Base-by-base conservation (phyloP, 306 rosid genomes). In the Quercus gilva region DNA sequence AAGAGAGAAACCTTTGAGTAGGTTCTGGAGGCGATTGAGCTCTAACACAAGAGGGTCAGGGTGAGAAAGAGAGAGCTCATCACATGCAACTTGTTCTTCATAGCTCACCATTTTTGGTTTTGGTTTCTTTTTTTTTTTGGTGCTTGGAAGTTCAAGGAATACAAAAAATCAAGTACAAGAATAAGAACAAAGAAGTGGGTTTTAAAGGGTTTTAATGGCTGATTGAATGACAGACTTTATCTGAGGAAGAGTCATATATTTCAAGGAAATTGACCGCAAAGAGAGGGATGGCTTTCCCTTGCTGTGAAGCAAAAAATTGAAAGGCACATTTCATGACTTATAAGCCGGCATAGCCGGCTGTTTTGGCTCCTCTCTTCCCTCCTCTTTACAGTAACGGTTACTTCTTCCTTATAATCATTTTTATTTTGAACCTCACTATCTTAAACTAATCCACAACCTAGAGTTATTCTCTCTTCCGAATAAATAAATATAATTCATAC, bases 21-120 rank as follows among this genome's bases (percentile, higher is more conserved):
- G 87, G 83, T 91, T 89, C 76, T 92, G 88, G 82, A 95, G 77
- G 60, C 90, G 89, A 80, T 91, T 81, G 83, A 94, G 88, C 90
- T 94, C 90, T 74, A 91, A 85, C 61, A 82, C 83, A 74, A 93
- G 76, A 28, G 91, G 89, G 85, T 86, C 91, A 28, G 89, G 80
- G 59, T 83, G 89, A 55, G 83, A 79, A 74, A 82, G 80, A n/a
- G 84, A 81, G 57, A 79, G 77, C 65, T 89, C 97, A 56, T 91
- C 95, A 59, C 69, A 82, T 65, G 75, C 76, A 61, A 78, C 83
- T 20, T 85, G 84, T 73, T 90, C 91, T 69, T 90, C 94, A 75
- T 78, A 77, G 35, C 89, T 59, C 82, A 80, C 85, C 98, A 87
- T 90, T 71, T 75, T 85, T 49, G 53, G 37, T 45, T 60, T 77